Percentiles rank a stretch among this genome's conserved stretches.
Evolutionary conservation across 164 flowering plant species (phyloP).

Genomic region (Platanus orientalis): DNA sequence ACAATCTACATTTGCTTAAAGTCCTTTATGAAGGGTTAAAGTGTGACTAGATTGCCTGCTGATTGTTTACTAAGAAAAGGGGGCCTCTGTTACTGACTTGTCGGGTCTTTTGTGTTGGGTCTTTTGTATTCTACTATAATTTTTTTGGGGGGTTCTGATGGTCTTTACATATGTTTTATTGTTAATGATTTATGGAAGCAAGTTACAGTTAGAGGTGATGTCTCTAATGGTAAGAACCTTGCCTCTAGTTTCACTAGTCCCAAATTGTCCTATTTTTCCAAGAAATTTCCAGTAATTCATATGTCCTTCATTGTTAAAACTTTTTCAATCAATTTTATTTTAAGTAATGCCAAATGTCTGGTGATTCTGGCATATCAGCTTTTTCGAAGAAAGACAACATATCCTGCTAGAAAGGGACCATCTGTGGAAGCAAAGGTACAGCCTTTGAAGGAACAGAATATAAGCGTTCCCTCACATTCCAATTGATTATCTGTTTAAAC

Average conservation of each 20-base stretch:
- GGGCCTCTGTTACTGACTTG: no score
- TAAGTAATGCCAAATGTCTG: slow-evolving; percentile 58
- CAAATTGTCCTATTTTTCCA: not conserved
- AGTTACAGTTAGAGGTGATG: slow-evolving; percentile 30
- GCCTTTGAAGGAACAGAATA: slow-evolving; percentile 91
- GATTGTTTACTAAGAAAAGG: no score
- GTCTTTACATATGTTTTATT: not conserved
- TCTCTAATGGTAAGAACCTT: slow-evolving; percentile 25
- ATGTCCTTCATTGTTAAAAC: not conserved
- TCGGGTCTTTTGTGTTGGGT: not conserved
- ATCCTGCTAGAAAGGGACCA: slow-evolving; percentile 93
- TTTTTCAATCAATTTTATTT: not conserved
- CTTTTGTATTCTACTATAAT: not conserved
- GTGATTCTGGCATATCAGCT: slow-evolving; percentile 79
- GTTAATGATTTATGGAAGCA: slow-evolving; percentile 8
- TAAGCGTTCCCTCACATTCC: slow-evolving; percentile 65
- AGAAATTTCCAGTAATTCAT: not conserved
- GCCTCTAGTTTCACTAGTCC: no score
- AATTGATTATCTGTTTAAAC: slow-evolving; percentile 82
- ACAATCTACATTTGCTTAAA: no score
- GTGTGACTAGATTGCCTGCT: no score
- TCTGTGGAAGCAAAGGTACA: slow-evolving; percentile 83
- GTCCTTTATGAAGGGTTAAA: no score
- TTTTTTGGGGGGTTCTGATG: no score
- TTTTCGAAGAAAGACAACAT: slow-evolving; percentile 96